A percentile compares a stretch with the other conserved stretches of the same genome.
These are phyloP conservation scores for Arctium minus DNA, from an alignment of 129 eudicot species.

Conservation along the genomic window DNA sequence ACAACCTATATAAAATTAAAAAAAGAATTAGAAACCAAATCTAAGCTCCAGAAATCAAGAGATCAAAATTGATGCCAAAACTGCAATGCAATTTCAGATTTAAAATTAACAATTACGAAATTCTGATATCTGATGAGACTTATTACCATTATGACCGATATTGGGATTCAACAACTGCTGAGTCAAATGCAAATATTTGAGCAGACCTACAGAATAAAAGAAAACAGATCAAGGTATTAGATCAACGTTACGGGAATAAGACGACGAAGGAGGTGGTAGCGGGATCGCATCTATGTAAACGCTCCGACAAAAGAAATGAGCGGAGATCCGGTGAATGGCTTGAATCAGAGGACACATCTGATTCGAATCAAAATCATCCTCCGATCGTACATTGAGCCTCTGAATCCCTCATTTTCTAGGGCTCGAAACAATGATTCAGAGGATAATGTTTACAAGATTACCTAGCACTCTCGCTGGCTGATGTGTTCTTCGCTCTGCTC, in stretches of 20 bases:
- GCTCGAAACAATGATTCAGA: background rate
- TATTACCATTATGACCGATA: slow-evolving; percentile 16
- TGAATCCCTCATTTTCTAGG: background rate
- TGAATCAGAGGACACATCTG: background rate
- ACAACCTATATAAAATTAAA: slow-evolving; percentile 57
- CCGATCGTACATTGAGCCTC: background rate
- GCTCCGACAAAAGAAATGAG: slow-evolving; percentile 15
- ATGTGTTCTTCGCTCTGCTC: background rate
- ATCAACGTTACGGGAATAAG: background rate
- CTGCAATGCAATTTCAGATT: slow-evolving; percentile 13
- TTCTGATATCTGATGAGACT: background rate
- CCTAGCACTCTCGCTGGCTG: background rate
- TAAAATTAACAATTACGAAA: background rate
- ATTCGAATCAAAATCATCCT: background rate
- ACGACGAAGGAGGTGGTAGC: background rate
- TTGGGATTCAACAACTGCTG: slow-evolving; percentile 5
- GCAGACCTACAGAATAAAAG: slow-evolving; percentile 6
- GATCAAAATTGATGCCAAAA: slow-evolving; percentile 16
- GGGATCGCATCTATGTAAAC: background rate
- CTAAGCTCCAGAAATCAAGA: background rate
- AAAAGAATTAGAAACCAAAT: background rate
- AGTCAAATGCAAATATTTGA: slow-evolving; percentile 9
- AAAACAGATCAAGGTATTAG: slow-evolving; percentile 12
- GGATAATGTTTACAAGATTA: background rate
- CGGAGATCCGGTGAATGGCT: slow-evolving; percentile 16